Evolutionary conservation across 179 eudicot genomes (phyloP), one percentile per base, ranked within the genome.

Genomic region (Silene coronaria): DNA sequence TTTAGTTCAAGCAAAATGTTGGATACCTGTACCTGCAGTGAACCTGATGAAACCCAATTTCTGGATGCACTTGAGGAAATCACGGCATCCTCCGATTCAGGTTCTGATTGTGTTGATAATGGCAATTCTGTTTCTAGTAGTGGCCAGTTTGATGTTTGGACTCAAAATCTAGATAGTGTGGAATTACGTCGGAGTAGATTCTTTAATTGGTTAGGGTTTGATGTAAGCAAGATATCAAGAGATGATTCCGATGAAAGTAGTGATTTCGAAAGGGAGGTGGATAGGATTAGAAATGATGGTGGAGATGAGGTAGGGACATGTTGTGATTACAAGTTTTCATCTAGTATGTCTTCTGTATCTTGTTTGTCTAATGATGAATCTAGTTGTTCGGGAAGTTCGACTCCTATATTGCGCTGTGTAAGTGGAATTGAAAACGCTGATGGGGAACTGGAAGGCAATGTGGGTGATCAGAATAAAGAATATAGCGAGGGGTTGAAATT

Each of bases 21-120:
- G 91, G 91, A 84, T 82, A 80, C 89, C 85, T 87, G 80, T 82
- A 80, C 89, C 85, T 87, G 80, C 80, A 70, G 79, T 78, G 82
- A 81, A 21, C 82, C 85, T 27, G 89, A 75, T 27, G 90, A 91
- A 62, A 75, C 61, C 74, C 88, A 74, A 58, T 91, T 91, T 66
- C 88, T 88, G 59, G 93, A 93, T 84, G 89, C 93, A 32, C 82
- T 55, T 14, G 96, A 92, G 48, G 84, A 82, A 70, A 81, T 89
- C 79, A 30, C 83, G 30, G 76, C 75, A n/a, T 48, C 58, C 8
- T 84, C 86, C 6, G 84, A 83, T 83, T 81, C 79, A 5, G 83
- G 69, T 28, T 81, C 84, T 5, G 80, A 74, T 76, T 71, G 59
- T 53, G 17, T 58, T 19, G 65, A 77, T 69, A 71, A 51, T n/a